These are phyloP conservation scores for Neoscytalidium dimidiatum DNA, from an alignment of 2,329 filamentous ascomycete genomes.

Conservation along the genomic window DNA sequence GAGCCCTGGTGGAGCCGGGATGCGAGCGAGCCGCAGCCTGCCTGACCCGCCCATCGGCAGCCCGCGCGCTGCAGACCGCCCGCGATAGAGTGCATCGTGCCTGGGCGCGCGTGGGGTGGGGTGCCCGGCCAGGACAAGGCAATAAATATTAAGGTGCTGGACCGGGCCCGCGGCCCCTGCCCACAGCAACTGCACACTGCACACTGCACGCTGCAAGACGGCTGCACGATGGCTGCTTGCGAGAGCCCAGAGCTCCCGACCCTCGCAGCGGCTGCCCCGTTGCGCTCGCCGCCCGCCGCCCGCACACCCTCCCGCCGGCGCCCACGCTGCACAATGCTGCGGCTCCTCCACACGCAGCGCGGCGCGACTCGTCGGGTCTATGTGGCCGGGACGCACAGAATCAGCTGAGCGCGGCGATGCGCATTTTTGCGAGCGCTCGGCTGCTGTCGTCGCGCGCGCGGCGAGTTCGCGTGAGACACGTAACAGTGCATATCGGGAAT, in stretches of 20 bases:
- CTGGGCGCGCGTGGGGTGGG: not conserved
- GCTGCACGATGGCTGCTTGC: not conserved
- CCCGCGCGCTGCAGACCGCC: not conserved
- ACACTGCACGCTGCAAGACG: not conserved
- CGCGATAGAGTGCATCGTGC: not conserved
- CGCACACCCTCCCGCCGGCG: constrained; percentile 1
- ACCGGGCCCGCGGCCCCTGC: no score
- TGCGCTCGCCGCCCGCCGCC: not conserved
- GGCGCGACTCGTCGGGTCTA: not conserved
- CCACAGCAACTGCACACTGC: no score
- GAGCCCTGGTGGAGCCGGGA: not conserved
- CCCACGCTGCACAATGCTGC: not conserved
- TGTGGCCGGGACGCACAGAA: not conserved
- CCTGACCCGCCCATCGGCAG: not conserved
- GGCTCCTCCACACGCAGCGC: constrained; percentile 6
- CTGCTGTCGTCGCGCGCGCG: not conserved
- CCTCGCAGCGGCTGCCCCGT: not conserved
- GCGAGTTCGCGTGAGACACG: constrained; percentile 18
- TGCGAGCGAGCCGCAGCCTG: not conserved
- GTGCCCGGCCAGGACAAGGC: not conserved
- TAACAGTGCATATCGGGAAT: constrained; percentile 15
- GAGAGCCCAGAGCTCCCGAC: no score
- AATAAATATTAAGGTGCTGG: no score
- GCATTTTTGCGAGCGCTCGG: not conserved
- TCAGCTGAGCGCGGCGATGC: constrained; percentile 8